Evolutionary conservation across 768 basidiomycete species (phyloP), one percentile per base, ranked within the genome.

Genomic region (Coprinopsis sp.): DNA sequence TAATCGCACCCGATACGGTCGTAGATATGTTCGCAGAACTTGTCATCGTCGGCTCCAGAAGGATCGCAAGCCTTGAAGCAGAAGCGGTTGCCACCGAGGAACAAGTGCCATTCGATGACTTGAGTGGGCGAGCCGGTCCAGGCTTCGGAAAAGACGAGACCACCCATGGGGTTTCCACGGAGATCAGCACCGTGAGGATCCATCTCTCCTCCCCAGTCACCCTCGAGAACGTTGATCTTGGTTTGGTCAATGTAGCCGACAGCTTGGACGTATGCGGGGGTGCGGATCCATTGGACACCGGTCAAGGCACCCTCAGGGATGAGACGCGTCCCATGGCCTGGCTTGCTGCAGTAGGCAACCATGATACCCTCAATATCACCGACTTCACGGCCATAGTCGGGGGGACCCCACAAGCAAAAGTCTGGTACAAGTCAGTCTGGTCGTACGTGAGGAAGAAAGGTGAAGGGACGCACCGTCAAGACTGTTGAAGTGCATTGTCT

Each of bases 51-150:
- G 10, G 73, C 54, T 10, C 67, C 66, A 0, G 61, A 51, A 2
- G 81, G 81, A 55, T 87, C 79, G 67, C 87, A 91, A 0, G 74
- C 68, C 63, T 90, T 90, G 52, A 86, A 55, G 64, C 87, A 91
- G 71, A 86, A 84, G 21, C 49, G 47, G 54, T 69, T 60, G 22
- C 71, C 72, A 39, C 87, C 87, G 58, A 87, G 79, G 72, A 89
- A 90, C 60, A 85, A 83, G 63, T 76, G 76, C 86, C 87, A 89
- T 57, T 87, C 78, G 22, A 69, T 67, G 18, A 80, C 72, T 57
- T 90, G 87, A 6, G 65, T 54, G 58, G 66, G 72, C 0, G 67
- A 61, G 23, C 73, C 65, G 28, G 63, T 67, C 57, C 72, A 84
- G 11, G 66, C 72, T 47, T 69, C 80, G 1, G 82, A 78, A 66